A percentile compares a stretch with the other conserved stretches of the same genome.
Conservation (phyloP, 805 yeast genomes). For the Candida sakaeoensis region DNA sequence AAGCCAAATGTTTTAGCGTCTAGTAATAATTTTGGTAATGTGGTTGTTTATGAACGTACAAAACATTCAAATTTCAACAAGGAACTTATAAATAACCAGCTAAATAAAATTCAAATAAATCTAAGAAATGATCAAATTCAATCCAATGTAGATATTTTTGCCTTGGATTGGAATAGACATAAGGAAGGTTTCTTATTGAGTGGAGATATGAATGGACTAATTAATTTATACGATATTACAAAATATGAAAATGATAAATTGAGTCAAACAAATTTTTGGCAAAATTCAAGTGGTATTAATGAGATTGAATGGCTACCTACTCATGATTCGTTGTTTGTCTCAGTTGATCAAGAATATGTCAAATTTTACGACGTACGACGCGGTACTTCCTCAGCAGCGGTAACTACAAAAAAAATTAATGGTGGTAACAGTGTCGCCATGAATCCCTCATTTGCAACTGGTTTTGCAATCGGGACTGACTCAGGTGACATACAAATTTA, state of each 20-base stretch:
- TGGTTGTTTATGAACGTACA: conserved; percentile 75
- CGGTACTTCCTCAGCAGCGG: conserved; percentile 7
- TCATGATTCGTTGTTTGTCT: conserved; percentile 60
- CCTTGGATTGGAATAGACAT: conserved; percentile 70
- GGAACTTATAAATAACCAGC: conserved; percentile 20
- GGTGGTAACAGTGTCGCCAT: conserved; percentile 59
- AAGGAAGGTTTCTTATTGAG: conserved; percentile 57
- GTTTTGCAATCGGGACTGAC: conserved; percentile 67
- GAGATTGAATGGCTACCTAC: conserved; percentile 66
- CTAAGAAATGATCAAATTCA: conserved; percentile 33
- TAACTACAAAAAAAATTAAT: conserved; percentile 9
- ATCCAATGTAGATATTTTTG: conserved; percentile 53
- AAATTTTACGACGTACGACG: conserved; percentile 55
- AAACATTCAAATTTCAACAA: conserved; percentile 52
- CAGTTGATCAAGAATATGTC: conserved; percentile 59
- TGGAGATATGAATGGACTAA: conserved; percentile 60
- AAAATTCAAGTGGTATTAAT: conserved; percentile 48
- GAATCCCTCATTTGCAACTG: conserved; percentile 52
- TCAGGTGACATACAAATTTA: conserved; percentile 54
- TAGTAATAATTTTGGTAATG: conserved; percentile 60
- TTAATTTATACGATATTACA: conserved; percentile 67
- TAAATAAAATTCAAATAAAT: conserved; percentile 48
- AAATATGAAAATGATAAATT: conserved; percentile 20
- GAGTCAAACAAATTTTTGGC: conserved; percentile 1
- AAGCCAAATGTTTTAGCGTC: conserved; percentile 81